These are phyloP conservation scores for Mrakia hoshinonis DNA, from an alignment of 768 basidiomycete species.

Conservation along the genomic window DNA sequence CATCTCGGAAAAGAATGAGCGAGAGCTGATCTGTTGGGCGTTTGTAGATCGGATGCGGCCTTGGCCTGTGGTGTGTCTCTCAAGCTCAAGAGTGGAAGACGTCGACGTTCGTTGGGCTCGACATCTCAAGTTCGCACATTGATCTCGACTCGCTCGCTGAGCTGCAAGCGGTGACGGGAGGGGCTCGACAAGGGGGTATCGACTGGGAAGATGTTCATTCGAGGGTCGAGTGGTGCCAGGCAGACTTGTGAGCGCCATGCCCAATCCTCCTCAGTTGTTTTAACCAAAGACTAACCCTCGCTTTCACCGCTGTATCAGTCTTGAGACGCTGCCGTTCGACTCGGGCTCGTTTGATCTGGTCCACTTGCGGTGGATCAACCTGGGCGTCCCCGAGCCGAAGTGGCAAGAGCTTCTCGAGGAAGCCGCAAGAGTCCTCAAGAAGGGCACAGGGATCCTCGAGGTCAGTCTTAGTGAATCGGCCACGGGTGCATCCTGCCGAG, in stretches of 20 bases:
- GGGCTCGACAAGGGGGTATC: not conserved
- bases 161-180: constrained; percentile 27
- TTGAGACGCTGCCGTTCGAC: constrained; percentile 38
- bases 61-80: constrained; percentile 1
- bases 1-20: not conserved
- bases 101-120: constrained; percentile 36
- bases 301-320: constrained; percentile 27
- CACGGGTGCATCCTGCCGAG: too few species aligned
- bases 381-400: constrained; percentile 37
- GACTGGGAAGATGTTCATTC: constrained; percentile 34
- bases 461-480: constrained; percentile 26
- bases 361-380: constrained; percentile 36
- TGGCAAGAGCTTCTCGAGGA: constrained; percentile 38
- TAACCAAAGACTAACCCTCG: not conserved
- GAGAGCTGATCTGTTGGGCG: not conserved
- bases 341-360: constrained; percentile 39
- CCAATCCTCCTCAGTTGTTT: not conserved
- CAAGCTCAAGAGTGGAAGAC: constrained; percentile 7
- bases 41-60: constrained; percentile 13
- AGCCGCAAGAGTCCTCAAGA: constrained; percentile 35
- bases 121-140: constrained; percentile 35
- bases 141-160: constrained; percentile 33
- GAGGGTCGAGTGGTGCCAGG: constrained; percentile 37
- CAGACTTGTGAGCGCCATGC: constrained; percentile 35
- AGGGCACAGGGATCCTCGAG: constrained; percentile 36